These are phyloP conservation scores for Pichia terricola DNA, from an alignment of 1,139 yeast genomes.

Conservation along the genomic window DNA sequence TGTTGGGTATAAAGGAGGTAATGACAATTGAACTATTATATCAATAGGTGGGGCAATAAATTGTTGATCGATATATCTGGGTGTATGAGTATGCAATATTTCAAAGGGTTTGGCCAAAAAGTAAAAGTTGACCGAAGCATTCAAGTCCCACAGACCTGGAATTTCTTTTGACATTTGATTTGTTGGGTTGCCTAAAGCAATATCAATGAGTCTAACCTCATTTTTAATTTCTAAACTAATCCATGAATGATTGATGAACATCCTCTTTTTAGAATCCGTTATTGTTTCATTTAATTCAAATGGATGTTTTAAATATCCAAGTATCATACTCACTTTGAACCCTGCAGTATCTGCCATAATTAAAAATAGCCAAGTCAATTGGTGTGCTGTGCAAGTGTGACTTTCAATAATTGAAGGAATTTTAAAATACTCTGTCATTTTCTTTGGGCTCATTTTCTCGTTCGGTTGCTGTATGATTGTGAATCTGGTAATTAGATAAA, in stretches of 20 bases:
- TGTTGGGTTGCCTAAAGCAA: constrained; percentile 47
- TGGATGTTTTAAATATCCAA: constrained; percentile 80
- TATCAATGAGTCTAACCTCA: constrained; percentile 74
- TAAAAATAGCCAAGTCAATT: constrained; percentile 67
- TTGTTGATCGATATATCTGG: constrained; percentile 68
- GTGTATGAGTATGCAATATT: constrained; percentile 77
- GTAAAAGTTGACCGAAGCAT: constrained; percentile 35
- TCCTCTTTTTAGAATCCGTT: constrained; percentile 26
- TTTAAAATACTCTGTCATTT: constrained; percentile 18
- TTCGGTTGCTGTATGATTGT: constrained; percentile 11
- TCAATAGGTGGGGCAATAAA: constrained; percentile 81
- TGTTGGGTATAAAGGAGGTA: constrained; percentile 81
- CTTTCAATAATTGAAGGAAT: constrained; percentile 25
- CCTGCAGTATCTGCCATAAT: constrained; percentile 63
- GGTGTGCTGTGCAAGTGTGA: constrained; percentile 56
- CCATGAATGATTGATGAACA: constrained; percentile 82
- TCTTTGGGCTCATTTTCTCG: constrained; percentile 22
- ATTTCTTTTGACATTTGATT: constrained; percentile 30
- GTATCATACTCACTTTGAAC: constrained; percentile 64
- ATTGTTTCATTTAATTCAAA: constrained; percentile 31
- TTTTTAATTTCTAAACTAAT: constrained; percentile 64
- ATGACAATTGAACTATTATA: constrained; percentile 63
- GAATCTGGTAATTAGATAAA: constrained; percentile 48
- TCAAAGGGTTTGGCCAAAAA: constrained; percentile 70
- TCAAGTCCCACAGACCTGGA: constrained; percentile 15